Base-by-base conservation (phyloP, 192 early-diverging fungal genomes). In the Phycomyces nitens region DNA sequence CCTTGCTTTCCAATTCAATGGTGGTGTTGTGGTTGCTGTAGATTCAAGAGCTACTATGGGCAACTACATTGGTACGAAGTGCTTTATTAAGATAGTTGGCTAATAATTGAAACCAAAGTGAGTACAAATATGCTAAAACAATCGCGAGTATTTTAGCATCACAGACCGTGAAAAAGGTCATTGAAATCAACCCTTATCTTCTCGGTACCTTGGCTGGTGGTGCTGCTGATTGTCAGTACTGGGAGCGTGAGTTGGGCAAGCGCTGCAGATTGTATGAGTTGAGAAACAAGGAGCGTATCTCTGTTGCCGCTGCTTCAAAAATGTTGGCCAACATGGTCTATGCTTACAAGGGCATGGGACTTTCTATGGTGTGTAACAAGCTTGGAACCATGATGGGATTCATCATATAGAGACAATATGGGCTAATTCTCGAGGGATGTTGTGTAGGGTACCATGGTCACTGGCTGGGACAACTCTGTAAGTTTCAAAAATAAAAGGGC, bases 181-280 rank as follows among this genome's bases (percentile, higher is more conserved):
- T 99, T 75, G 96, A 99, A 71, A 99, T 99, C 69, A 99, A 98
- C 79, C 94, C 93, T 49, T 97, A 94, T 69, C 80, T 99, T 62
- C 80, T 99, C 40, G 97, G 96, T 39, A 99, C 97, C 14, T 96
- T 99, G 93, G 97, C 97, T 41, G 97, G 97, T 62, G 97, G 97
- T 79, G 97, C 97, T 3, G 97, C 96, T 11, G 97, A 99, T 77
- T 99, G 97, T 80, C 84, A 83, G 56, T 99, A 89, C 80, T 99
- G 97, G 97, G 94, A 98, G 70, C 89, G 97, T 52, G 95, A 98
- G 69, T 84, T 99, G 41, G 96, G 95, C 21, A 84, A 94, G 70
- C 85, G 93, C 63, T 97, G 94, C 82, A 73, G 94, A 57, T 76
- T 99, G 61, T 93, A 97, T 62, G 95, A 98, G 79, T 83, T 99